A percentile compares a stretch with the other conserved stretches of the same genome.
Conservation (phyloP, 2,329 filamentous ascomycete genomes). For the Colletotrichum phormii region DNA sequence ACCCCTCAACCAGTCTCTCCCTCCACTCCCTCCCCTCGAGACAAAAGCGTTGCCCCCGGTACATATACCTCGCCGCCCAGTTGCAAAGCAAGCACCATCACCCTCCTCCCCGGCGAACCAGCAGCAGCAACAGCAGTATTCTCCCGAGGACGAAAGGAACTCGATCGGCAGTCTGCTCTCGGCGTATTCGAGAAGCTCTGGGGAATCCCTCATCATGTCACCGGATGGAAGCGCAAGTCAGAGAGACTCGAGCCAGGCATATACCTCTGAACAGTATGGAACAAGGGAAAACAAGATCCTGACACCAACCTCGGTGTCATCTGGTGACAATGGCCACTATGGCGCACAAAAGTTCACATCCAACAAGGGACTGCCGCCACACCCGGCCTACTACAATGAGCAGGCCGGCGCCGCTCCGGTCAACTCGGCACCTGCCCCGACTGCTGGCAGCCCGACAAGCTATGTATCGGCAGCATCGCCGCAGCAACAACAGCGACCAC, state of each 20-base stretch:
- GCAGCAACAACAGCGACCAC: conserved; percentile 48
- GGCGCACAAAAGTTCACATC: conserved; percentile 26
- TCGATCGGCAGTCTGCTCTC: conserved; percentile 68
- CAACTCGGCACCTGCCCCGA: conserved; percentile 12
- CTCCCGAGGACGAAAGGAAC: conserved; percentile 51
- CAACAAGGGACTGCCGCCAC: conserved; percentile 34
- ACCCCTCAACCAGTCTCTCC: conserved; percentile 45
- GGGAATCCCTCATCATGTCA: conserved; percentile 55
- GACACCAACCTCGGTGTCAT: conserved; percentile 13
- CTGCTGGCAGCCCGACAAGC: conserved; percentile 37
- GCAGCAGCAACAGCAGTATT: background rate
- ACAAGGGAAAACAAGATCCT: conserved; percentile 19
- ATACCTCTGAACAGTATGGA: conserved; percentile 30
- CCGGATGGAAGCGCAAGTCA: conserved; percentile 51
- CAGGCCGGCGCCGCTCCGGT: conserved; percentile 15
- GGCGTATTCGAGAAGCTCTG: conserved; percentile 63
- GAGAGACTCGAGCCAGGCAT: conserved; percentile 41
- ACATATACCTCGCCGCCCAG: conserved; percentile 27
- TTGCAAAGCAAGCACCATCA: conserved; percentile 16
- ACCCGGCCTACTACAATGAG: conserved; percentile 14
- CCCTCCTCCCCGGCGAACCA: background rate
- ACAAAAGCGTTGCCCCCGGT: conserved; percentile 31
- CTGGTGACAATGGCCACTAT: conserved; percentile 23
- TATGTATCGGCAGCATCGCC: conserved; percentile 41
- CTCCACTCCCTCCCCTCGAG: conserved; percentile 41